A percentile compares a stretch with the other conserved stretches of the same genome.
These are phyloP conservation scores for Boletus rufocinnamomeus DNA, from an alignment of 768 basidiomycete genomes.

Conservation along the genomic window DNA sequence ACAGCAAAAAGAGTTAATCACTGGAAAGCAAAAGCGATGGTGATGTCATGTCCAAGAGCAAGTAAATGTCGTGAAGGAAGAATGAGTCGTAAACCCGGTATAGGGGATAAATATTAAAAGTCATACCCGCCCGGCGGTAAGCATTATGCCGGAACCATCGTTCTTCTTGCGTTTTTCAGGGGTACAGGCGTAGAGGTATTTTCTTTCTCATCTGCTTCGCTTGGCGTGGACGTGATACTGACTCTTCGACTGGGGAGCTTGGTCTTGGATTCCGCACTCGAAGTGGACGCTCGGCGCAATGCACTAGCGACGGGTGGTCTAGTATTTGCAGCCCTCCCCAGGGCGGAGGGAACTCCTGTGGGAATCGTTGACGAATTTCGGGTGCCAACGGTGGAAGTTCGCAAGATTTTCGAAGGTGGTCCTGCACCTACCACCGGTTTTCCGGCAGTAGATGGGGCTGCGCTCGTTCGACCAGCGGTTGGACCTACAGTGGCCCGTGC, in stretches of 20 bases:
- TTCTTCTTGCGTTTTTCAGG: constrained; percentile 21
- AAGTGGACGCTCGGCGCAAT: constrained; percentile 34
- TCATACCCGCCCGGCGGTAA: background rate
- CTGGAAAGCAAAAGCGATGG: constrained; percentile 8
- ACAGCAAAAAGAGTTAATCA: constrained; percentile 15
- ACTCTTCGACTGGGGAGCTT: constrained; percentile 38
- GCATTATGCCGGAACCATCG: constrained; percentile 17
- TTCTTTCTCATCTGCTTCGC: constrained; percentile 61
- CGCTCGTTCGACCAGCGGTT: constrained; percentile 58
- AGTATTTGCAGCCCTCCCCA: constrained; percentile 27
- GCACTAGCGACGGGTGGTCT: constrained; percentile 13
- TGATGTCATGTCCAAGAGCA: constrained; percentile 17
- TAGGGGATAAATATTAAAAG: constrained; percentile 11
- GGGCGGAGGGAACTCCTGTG: constrained; percentile 34
- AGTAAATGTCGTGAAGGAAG: constrained; percentile 9
- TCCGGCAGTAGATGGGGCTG: constrained; percentile 24
- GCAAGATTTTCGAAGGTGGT: constrained; percentile 41
- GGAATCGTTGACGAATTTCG: constrained; percentile 43
- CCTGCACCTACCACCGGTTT: constrained; percentile 50
- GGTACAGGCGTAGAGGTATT: constrained; percentile 42
- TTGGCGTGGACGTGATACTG: constrained; percentile 40
- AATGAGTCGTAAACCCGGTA: constrained; percentile 3
- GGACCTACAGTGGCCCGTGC: constrained; percentile 56
- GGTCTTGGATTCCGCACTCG: constrained; percentile 36
- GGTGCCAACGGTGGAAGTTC: constrained; percentile 33